phyloP scores from a whole-genome alignment of 75 land plant genomes.

The Pinus taeda region DNA sequence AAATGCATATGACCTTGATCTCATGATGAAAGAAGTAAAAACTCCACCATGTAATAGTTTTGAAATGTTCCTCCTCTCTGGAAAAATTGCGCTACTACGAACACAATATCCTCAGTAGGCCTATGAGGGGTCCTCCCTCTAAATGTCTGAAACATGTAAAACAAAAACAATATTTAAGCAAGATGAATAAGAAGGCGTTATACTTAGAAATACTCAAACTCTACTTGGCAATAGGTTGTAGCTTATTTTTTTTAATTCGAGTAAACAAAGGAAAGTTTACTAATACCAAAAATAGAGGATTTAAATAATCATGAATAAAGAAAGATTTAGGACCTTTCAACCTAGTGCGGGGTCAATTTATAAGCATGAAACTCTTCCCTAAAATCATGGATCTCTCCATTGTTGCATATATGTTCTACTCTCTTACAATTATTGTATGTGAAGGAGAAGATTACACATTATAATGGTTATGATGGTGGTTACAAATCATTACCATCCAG shows the following conservation, averaged over 20 bases:
- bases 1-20: background rate
- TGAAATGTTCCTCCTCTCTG: constrained; percentile 93
- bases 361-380: too few relatives aligned
- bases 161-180: background rate
- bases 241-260: background rate
- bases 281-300: background rate
- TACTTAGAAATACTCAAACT: background rate
- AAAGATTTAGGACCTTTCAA: background rate
- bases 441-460: background rate
- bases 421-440: background rate
- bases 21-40: background rate
- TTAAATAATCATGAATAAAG: background rate
- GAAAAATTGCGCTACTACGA: constrained; percentile 91
- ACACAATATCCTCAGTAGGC: constrained; percentile 91
- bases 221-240: background rate
- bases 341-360: background rate
- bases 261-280: background rate
- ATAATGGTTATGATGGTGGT: background rate
- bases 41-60: constrained; percentile 91
- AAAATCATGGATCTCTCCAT: background rate
- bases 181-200: background rate
- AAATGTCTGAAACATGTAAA: constrained; percentile 63
- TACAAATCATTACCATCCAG: constrained; percentile 57
- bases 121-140: constrained; percentile 79
- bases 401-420: background rate